Evolutionary conservation across 257 asterid genomes (phyloP), one percentile per base, ranked within the genome.

Genomic region (Echium plantagineum): DNA sequence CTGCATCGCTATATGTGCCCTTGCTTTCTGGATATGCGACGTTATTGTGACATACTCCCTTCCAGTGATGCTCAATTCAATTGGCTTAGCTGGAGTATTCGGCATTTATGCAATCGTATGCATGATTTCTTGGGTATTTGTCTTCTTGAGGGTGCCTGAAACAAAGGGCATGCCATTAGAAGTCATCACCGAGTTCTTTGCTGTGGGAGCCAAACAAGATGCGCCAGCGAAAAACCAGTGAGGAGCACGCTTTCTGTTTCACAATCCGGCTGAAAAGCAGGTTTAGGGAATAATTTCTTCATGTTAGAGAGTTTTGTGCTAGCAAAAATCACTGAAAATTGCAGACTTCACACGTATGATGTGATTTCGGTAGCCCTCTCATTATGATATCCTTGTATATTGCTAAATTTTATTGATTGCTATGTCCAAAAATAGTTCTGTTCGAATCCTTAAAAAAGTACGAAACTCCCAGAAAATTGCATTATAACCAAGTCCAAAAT

Each of bases 161-260:
- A 89, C 96, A 0, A 89, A 85, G 69, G 96, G 96, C 28, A 85
- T 85, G 96, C 94, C 96, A 32, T 62, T 89, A 62, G 96, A 83
- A 66, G 96, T 88, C 47, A 88, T 88, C 66, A 76, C 90, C 0
- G 94, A 85, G 76, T 85, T 89, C 79, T 89, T 89, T 7, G 85
- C 95, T 46, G 89, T 85, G 28, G 97, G 95, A 12, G 89, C 96
- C 22, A 74, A 74, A 62, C 86, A 81, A 61, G 62, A 65, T 52
- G 76, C 57, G n/a, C 64, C 70, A 17, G 65, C 66, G 7, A 77
- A 81, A 78, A 42, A 12, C 49, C 49, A 42, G 49, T 42, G 47
- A 21, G 7, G 83, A 17, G 17, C 60, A 20, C 63, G 7, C 55
- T 65, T 57, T 9, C 46, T 7, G 46, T 8, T 6, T 35, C 46